These are phyloP conservation scores for Allomyces arbusculus DNA, from an alignment of 192 early-diverging fungal genomes.

Conservation along the genomic window DNA sequence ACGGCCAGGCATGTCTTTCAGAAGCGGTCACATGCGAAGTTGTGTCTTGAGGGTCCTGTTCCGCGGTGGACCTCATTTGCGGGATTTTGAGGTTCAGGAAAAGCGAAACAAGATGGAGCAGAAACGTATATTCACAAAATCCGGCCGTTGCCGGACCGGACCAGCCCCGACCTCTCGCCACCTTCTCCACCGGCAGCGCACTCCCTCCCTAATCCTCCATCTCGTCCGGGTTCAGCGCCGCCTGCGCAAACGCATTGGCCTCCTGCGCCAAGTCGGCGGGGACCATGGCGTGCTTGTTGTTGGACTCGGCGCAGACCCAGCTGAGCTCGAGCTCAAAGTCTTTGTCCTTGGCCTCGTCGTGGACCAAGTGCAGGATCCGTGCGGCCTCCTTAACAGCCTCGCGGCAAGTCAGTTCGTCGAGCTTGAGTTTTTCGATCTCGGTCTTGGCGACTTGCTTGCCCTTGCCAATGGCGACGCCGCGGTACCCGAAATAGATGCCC, in stretches of 20 bases:
- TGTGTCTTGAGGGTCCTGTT: no score
- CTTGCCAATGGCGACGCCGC: constrained; percentile 86
- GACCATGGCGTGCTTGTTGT: constrained; percentile 58
- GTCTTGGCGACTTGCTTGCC: constrained; percentile 92
- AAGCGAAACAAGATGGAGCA: no score
- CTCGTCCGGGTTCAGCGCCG: not conserved
- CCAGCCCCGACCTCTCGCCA: no score
- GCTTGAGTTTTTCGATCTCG: constrained; percentile 93
- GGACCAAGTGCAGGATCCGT: constrained; percentile 80
- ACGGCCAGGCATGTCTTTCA: no score
- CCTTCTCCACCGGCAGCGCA: no score
- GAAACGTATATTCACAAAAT: no score
- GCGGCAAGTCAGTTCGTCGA: constrained; percentile 51
- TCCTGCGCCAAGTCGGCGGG: constrained; percentile 70
- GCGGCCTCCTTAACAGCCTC: constrained; percentile 88
- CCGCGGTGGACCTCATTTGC: no score
- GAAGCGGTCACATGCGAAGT: no score
- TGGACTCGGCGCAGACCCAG: constrained; percentile 78
- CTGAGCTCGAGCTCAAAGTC: constrained; percentile 95
- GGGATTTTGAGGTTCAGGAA: no score
- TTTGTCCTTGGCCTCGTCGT: constrained; percentile 96
- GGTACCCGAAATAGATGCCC: constrained; percentile 89
- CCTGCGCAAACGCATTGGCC: constrained; percentile 63
- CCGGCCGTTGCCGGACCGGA: no score
- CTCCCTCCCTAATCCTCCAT: not conserved